These are phyloP conservation scores for Neurospora terricola DNA, from an alignment of 495 filamentous ascomycete genomes.

Conservation along the genomic window DNA sequence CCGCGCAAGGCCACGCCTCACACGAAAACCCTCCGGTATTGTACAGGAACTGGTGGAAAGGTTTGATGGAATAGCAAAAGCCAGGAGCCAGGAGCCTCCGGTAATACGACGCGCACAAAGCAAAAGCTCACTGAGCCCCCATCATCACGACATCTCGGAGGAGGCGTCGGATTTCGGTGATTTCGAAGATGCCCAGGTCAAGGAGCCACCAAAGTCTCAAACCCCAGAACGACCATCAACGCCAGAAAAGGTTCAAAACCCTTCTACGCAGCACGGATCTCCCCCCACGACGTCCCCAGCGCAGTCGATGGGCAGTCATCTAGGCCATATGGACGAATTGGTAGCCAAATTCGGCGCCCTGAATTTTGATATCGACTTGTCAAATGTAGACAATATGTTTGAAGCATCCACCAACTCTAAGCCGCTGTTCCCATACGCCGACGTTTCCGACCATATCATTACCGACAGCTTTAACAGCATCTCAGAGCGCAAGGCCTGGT, in stretches of 20 bases:
- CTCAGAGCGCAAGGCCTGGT: conserved; percentile 53
- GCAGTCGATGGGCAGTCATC: not conserved
- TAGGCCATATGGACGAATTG: conserved; percentile 3
- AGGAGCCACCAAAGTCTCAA: conserved; percentile 5
- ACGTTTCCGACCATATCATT: conserved; percentile 29
- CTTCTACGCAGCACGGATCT: not conserved
- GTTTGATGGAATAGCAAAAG: conserved; percentile 35
- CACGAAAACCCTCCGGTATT: conserved; percentile 27
- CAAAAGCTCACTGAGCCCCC: conserved; percentile 4
- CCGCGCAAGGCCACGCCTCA: conserved; percentile 16
- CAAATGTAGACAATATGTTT: conserved; percentile 37
- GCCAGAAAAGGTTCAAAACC: not conserved
- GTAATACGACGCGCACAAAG: conserved; percentile 4
- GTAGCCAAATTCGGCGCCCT: conserved; percentile 23
- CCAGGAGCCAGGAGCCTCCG: conserved; percentile 22
- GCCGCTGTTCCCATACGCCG: not conserved
- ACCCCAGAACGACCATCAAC: not conserved
- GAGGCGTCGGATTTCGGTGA: conserved; percentile 41
- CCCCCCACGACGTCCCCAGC: not conserved
- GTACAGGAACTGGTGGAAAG: conserved; percentile 38
- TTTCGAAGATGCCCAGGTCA: conserved; percentile 39
- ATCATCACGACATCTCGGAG: conserved; percentile 9
- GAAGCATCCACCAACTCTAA: not conserved
- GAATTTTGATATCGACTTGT: conserved; percentile 29
- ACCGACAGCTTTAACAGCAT: conserved; percentile 39